A percentile compares a stretch with the other conserved stretches of the same genome.
Conservation (phyloP, 768 basidiomycete species). For the Calvatia gigantea region DNA sequence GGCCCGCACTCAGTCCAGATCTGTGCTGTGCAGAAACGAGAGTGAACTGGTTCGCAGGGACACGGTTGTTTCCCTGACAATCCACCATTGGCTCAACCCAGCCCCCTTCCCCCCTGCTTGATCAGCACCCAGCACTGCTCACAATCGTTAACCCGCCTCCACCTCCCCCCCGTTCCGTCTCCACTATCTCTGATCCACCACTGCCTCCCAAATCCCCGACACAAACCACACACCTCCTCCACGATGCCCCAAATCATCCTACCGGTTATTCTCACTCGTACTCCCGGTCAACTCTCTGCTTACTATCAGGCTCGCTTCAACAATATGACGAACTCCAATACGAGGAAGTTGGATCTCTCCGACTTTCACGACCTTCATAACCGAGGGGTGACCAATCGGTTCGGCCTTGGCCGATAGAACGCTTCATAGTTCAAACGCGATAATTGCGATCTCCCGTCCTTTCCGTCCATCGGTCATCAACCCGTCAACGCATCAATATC, state of each 20-base stretch:
- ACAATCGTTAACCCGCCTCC: background rate
- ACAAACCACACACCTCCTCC: background rate
- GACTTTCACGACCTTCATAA: background rate
- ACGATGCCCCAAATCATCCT: background rate
- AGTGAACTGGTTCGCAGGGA: conserved; percentile 3
- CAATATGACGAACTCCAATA: too few relatives aligned
- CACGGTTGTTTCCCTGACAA: background rate
- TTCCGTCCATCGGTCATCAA: background rate
- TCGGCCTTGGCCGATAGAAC: background rate
- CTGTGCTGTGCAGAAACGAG: background rate
- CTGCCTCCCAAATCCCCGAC: background rate
- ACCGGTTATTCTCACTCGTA: too few relatives aligned
- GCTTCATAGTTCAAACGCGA: too few relatives aligned
- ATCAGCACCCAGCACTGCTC: background rate
- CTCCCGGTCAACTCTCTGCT: too few relatives aligned
- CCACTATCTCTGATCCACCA: background rate
- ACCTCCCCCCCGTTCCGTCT: background rate
- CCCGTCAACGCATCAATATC: background rate
- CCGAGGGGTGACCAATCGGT: background rate
- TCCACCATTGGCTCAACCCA: background rate
- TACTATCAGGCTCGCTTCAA: too few relatives aligned
- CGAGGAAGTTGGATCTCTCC: background rate
- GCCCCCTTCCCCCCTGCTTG: background rate
- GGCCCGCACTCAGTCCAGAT: background rate
- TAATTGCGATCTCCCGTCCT: background rate